Base-by-base conservation (phyloP, 495 filamentous ascomycete species). In the Podospora conica region DNA sequence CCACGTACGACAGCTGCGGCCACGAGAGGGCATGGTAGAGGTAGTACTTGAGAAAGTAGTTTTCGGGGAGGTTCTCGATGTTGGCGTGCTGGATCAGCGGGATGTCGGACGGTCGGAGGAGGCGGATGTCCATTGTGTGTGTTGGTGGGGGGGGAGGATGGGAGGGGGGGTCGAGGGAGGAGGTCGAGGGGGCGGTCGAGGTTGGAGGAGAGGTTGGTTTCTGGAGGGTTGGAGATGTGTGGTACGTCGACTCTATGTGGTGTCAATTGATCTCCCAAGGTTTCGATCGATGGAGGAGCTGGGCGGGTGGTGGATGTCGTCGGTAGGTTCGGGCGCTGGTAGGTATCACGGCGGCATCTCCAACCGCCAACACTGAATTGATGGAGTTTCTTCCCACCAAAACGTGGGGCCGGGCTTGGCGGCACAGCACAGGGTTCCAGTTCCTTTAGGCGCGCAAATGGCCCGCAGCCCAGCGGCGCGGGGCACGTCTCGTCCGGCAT, bases 1-100 rank as follows among this genome's bases (percentile, higher is more conserved):
- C 95, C 29, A 98, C 95, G 78, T 92, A 98, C 71, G 89, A 93
- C 60, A 98, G 87, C 76, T 97, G 94, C 9, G 95, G 95, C 95
- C 95, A 98, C 60, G 92, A 95, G 62, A 97, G 86, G 8, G 95
- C 95, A 79, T 98, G 95, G 86, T 98, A 98, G 72, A 98, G 90
- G 85, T 98, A 98, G 85, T 98, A 98, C 86, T 98, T 98, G 80
- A 96, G 87, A 79, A 97, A 98, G 85, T 98, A 98, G 84, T 98
- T 98, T 80, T 98, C 95, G 71, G 95, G 95, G 28, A 98, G 85
- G 81, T 98, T 98, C 74, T 96, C 96, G 77, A 98, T 92, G 82
- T 98, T 98, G 70, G 95, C 92, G 79, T 93, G 91, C 82, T 98
- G 95, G 72, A 98, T 94, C 70, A 96, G 88, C 55, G 91, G 95